Conservation (phyloP, 139 green algal genomes). For the Chlorella vulgaris region DNA sequence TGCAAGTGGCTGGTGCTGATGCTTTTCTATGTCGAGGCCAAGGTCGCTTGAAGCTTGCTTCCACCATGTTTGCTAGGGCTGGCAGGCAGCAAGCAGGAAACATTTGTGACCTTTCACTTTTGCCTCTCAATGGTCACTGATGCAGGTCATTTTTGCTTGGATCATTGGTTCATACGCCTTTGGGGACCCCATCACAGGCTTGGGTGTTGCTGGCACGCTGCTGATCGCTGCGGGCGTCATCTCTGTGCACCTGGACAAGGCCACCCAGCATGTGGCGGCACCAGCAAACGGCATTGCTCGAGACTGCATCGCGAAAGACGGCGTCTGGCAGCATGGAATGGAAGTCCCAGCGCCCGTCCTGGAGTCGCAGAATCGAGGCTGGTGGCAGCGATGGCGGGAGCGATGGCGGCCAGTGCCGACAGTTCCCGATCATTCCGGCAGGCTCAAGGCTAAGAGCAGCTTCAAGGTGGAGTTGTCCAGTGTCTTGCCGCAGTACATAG, state of each 20-base stretch:
- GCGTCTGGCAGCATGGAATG: too few species aligned
- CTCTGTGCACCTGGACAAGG: conserved; percentile 32
- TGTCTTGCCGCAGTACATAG: neutral
- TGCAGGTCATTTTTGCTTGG: conserved; percentile 34
- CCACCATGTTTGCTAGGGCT: too few species aligned
- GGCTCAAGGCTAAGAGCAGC: neutral
- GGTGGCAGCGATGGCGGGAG: neutral
- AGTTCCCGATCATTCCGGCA: neutral
- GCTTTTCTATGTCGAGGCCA: too few species aligned
- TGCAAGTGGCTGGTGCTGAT: neutral
- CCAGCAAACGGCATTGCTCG: neutral
- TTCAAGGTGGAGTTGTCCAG: neutral
- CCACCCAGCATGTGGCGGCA: neutral
- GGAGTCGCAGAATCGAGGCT: neutral
- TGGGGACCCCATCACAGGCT: conserved; percentile 22
- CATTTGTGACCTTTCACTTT: too few species aligned
- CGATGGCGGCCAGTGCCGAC: neutral
- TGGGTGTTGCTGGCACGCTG: conserved; percentile 28
- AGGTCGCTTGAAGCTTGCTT: too few species aligned
- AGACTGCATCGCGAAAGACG: too few species aligned
- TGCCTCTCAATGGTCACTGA: too few species aligned
- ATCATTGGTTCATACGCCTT: conserved; percentile 40
- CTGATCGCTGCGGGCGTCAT: conserved; percentile 47
- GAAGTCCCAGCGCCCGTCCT: neutral
- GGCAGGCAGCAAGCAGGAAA: too few species aligned